A percentile compares a stretch with the other conserved stretches of the same genome.
These are phyloP conservation scores for Tephrocybe sp. DNA, from an alignment of 768 basidiomycete species.

Conservation along the genomic window DNA sequence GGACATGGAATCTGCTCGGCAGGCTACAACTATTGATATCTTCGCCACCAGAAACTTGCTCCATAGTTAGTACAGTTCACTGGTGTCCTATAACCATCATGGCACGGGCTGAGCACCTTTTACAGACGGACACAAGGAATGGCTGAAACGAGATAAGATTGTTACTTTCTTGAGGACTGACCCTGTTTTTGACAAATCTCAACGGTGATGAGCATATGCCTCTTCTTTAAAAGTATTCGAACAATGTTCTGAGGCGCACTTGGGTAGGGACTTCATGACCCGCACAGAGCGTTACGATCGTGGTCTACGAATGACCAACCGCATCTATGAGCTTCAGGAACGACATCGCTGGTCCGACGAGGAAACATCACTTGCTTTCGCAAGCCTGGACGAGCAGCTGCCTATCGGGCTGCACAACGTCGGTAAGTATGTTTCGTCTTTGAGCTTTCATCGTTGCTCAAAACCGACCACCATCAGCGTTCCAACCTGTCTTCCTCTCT, in stretches of 20 bases:
- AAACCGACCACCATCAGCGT: too few relatives aligned
- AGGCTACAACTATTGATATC: constrained; percentile 40
- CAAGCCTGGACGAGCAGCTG: constrained; percentile 48
- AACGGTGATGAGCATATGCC: constrained; percentile 35
- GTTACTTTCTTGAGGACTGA: constrained; percentile 49
- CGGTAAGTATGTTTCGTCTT: too few relatives aligned
- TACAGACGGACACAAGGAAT: constrained; percentile 47
- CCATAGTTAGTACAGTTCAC: constrained; percentile 39
- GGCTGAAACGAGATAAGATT: constrained; percentile 46
- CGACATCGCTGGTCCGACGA: constrained; percentile 49
- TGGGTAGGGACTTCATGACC: constrained; percentile 55
- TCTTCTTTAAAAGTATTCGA: background rate
- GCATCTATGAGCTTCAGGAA: constrained; percentile 58
- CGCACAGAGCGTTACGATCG: constrained; percentile 57
- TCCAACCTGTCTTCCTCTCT: constrained; percentile 63
- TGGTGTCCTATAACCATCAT: background rate
- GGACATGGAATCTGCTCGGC: constrained; percentile 53
- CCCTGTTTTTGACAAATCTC: constrained; percentile 56
- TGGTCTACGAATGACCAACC: constrained; percentile 51
- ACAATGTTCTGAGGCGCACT: background rate
- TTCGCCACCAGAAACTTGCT: constrained; percentile 45
- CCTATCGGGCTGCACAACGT: constrained; percentile 41
- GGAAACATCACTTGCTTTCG: constrained; percentile 45
- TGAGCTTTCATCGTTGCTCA: too few relatives aligned
- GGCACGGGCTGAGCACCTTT: background rate